Percentiles rank a stretch among this genome's conserved stretches.
Evolutionary conservation across 169 alveolate genomes (phyloP).

Genomic region (Cryptosporidium tyzzeri): DNA sequence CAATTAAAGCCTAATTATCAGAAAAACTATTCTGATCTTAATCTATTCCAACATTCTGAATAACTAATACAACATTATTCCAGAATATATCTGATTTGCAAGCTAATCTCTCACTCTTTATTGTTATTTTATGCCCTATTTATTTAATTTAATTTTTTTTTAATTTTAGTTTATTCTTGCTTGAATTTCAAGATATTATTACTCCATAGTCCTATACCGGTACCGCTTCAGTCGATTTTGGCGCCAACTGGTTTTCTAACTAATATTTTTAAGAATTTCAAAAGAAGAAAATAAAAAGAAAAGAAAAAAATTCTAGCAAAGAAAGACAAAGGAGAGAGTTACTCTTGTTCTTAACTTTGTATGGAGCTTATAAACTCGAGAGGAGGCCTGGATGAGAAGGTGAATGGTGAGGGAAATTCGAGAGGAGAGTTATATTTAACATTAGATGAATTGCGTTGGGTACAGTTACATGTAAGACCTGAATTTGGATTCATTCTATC

Average conservation of each 20-base stretch:
- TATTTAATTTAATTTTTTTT: too few relatives aligned
- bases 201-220: background rate
- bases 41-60: background rate
- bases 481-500: constrained; percentile 59
- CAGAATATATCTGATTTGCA: too few relatives aligned
- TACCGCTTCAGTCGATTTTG: background rate
- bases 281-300: background rate
- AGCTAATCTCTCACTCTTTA: too few relatives aligned
- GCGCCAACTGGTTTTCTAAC: background rate
- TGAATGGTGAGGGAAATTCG: constrained; percentile 30
- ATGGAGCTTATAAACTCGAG: constrained; percentile 19
- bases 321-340: background rate
- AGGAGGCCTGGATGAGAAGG: constrained; percentile 15
- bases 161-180: too few relatives aligned
- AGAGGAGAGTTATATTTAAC: constrained; percentile 61
- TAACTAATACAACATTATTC: background rate
- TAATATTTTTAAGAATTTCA: background rate
- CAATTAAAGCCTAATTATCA: background rate
- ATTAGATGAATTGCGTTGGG: constrained; percentile 68
- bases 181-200: background rate
- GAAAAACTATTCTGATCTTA: background rate
- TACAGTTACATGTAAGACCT: constrained; percentile 46
- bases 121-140: background rate
- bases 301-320: background rate
- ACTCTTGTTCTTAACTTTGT: background rate